Evolutionary conservation across 257 asterid species (phyloP).

Genomic region (Rhazya stricta): DNA sequence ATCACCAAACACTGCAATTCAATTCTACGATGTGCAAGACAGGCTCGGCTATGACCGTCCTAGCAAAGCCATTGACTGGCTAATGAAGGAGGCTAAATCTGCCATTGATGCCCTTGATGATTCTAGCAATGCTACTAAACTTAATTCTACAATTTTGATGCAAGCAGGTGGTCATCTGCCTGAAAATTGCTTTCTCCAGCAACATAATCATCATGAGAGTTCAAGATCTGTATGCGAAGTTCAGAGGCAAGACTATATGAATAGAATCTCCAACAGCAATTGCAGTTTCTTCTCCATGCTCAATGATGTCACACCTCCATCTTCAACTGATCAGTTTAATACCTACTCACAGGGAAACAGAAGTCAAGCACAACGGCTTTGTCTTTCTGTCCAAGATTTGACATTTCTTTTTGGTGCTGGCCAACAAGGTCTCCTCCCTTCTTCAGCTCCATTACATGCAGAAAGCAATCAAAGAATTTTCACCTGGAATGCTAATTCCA

Average conservation of each 20-base stretch:
- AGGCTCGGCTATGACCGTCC: constrained; percentile 85
- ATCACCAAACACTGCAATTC: constrained; percentile 77
- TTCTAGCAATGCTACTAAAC: neutral
- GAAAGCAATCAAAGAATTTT: constrained; percentile 1
- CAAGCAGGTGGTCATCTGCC: neutral
- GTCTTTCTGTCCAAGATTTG: constrained; percentile 15
- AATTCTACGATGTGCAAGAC: constrained; percentile 81
- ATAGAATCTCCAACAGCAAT: constrained; percentile 4
- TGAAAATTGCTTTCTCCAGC: neutral
- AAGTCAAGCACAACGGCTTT: constrained; percentile 17
- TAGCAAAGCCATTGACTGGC: constrained; percentile 94
- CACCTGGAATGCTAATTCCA: constrained; percentile 10
- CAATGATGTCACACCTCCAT: neutral
- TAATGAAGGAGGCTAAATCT: constrained; percentile 61
- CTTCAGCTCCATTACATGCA: neutral
- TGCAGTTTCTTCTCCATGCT: constrained; percentile 11
- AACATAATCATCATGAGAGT: neutral
- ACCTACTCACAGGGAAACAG: constrained; percentile 4
- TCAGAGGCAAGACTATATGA: constrained; percentile 13
- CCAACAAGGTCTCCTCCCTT: constrained; percentile 13
- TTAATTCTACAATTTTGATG: neutral
- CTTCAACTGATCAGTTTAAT: constrained; percentile 1
- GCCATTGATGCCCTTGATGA: constrained; percentile 27
- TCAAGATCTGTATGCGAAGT: constrained; percentile 9
- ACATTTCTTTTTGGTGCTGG: constrained; percentile 6